Base-by-base conservation (phyloP, 73 alveolate genomes). In the Uronychia setigera region DNA sequence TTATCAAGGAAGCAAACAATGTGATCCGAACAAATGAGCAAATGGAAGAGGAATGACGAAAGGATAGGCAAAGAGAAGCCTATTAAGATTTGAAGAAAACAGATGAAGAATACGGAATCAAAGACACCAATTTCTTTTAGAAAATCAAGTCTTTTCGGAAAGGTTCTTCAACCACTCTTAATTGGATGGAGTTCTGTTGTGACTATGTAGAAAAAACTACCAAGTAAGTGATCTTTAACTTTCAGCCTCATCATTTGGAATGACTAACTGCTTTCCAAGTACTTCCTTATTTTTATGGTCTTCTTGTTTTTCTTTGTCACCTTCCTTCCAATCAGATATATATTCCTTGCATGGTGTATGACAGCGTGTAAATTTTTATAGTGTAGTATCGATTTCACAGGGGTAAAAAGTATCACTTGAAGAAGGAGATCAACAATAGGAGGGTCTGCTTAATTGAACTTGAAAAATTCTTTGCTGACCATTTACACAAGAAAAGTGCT, bases 321-420 rank as follows among this genome's bases (percentile, higher is more conserved):
- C 33, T 89, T 83, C 81, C 46, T 89, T 1, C 95, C 95, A 0
- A 29, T 89, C 29, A 76, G 95, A 57, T 76, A 57, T 32, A 78
- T 89, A 1, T 31, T 80, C 33, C 29, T 60, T 31, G 58, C 78
- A 28, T 89, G 67, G 67, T 19, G 67, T 46, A 46, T 46, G 67
- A 5, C 19, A 5, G 5, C 67, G 19, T 19, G n/a, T 46, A 19
- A 46, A 5, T 46, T 19, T 46, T n/a, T n/a, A n/a, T 46, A 46
- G 67, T 46, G n/a, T 11, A 5, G n/a, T 46, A 46, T 46, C 67
- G 88, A 59, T 89, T 89, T 57, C 60, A 89, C 59, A 83, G 67
- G 32, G 95, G 95, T 1, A 83, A 84, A 60, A 58, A 60, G 80
- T 89, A 79, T 33, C 86, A 89, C 78, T 32, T 78, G 77, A 77